Percentiles rank a stretch among this genome's conserved stretches.
Conservation (phyloP, 192 early-diverging fungal species). For the Podochytrium sp. region DNA sequence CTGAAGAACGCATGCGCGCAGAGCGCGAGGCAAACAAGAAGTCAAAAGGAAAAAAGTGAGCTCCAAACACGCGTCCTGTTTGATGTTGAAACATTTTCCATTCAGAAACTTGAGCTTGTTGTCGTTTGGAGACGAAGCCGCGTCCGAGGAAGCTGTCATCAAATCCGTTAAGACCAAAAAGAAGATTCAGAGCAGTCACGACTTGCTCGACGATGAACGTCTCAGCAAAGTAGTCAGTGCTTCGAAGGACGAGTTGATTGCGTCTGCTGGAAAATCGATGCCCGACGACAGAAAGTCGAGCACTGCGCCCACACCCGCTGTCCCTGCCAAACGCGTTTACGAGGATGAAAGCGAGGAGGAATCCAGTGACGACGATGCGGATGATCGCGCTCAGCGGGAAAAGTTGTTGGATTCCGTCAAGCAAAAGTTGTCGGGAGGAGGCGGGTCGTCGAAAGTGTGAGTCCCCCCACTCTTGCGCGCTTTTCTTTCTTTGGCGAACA, state of each 20-base stretch:
- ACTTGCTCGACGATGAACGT: conserved; percentile 59
- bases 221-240: conserved; percentile 34
- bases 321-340: conserved; percentile 9
- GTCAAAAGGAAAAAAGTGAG: conserved; percentile 68
- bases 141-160: conserved; percentile 53
- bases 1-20: conserved; percentile 33
- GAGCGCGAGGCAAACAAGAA: conserved; percentile 29
- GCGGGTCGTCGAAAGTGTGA: background rate
- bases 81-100: conserved; percentile 13
- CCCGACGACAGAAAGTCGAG: conserved; percentile 10
- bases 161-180: conserved; percentile 6
- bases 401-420: background rate
- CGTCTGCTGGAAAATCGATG: conserved; percentile 40
- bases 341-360: conserved; percentile 4
- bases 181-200: conserved; percentile 79
- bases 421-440: background rate
- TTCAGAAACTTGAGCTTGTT: conserved; percentile 73
- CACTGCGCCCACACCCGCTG: conserved; percentile 27
- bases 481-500: background rate
- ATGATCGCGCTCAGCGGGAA: background rate
- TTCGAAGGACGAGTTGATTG: conserved; percentile 50
- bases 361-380: background rate
- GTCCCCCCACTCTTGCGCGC: too few species aligned
- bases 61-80: background rate
- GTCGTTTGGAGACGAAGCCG: conserved; percentile 88